Base-by-base conservation (phyloP, 371 early-diverging fungal genomes). In the Mortierella sp. region DNA sequence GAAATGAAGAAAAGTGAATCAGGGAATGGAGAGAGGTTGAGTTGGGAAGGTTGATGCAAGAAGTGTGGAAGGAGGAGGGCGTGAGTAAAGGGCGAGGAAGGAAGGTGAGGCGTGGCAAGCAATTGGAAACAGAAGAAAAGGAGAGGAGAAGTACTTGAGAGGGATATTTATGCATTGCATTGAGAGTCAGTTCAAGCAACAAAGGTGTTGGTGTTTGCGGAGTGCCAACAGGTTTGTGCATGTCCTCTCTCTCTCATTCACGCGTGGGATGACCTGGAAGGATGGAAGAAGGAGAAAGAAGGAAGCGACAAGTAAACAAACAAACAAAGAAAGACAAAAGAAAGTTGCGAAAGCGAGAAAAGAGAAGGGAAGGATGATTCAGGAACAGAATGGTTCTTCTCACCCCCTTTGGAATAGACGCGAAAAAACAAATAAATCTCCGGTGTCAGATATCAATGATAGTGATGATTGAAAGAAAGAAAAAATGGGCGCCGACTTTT, bases 231-330 rank as follows among this genome's bases (percentile, higher is more conserved):
- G 38, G 24, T 42, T 9, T 16, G 16, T 1, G 68, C 68, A 68
- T 68, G 63, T 24, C 24, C 68, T 34, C 10, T 24, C 10, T 42
- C 21, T 38, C 24, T 21, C 68, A 26, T 16, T 68, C 68, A 42
- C 42, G 42, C 24, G 24, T 68, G 24, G 38, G 34, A 63, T 63
- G 31, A 14, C 34, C 34, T 48, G 54, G 55, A 70, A 45, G 19
- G 48, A 72, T 26, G 68, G 44, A 55, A 57, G 45, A 50, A n/a
- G 75, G 42, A 75, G 54, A 52, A 63, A 75, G 38, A 70, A 73
- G 65, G 79, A 73, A 75, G n/a, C n/a, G 70, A 73, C 72, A 54
- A 57, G 70, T 47, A 70, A 55, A 79, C 68, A 57, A 65, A 6
- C 3, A 63, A 60, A 60, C n/a, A 34, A 50, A 50, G 50, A 50